These are phyloP conservation scores for Diaporthe sp. DNA, from an alignment of 2,329 filamentous ascomycete genomes.

Conservation along the genomic window DNA sequence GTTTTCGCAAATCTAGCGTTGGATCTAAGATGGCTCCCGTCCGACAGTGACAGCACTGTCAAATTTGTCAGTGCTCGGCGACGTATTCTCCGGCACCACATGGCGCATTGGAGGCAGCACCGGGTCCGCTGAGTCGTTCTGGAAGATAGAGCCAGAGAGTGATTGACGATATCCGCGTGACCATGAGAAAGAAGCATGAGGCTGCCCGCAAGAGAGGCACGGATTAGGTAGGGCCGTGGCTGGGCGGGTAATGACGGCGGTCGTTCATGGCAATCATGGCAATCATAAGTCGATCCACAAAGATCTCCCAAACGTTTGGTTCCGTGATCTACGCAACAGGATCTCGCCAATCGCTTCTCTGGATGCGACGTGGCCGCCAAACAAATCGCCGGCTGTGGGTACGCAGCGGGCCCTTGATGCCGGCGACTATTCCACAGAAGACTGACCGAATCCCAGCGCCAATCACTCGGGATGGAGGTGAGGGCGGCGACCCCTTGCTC, in stretches of 20 bases:
- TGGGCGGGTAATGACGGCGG: slow-evolving; percentile 2
- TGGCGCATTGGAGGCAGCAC: not conserved
- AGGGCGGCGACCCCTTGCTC: not conserved
- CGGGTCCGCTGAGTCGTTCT: not conserved
- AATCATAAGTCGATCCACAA: slow-evolving; percentile 17
- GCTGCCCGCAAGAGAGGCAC: slow-evolving; percentile 13
- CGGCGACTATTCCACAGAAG: not conserved
- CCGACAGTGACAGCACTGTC: slow-evolving; percentile 19
- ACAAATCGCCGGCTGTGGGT: not conserved
- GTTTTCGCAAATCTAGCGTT: slow-evolving; percentile 8
- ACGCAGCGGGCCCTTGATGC: not conserved
- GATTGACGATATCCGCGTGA: not conserved
- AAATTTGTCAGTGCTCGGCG: slow-evolving; percentile 2
- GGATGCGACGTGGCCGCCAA: not conserved
- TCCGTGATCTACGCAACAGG: slow-evolving; percentile 22
- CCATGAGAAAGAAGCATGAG: not conserved
- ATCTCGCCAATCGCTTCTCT: slow-evolving; percentile 26
- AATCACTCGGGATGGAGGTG: not conserved
- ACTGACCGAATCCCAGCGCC: slow-evolving; percentile 9
- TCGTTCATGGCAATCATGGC: slow-evolving; percentile 2
- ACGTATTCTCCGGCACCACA: not conserved
- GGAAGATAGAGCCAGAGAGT: no score
- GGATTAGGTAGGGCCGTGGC: not conserved
- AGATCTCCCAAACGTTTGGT: slow-evolving; percentile 22
- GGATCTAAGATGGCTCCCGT: slow-evolving; percentile 20